Percentiles rank a stretch among this genome's conserved stretches.
phyloP scores from a whole-genome alignment of 2,329 filamentous ascomycete species.

The Colletotrichum zoysiae region DNA sequence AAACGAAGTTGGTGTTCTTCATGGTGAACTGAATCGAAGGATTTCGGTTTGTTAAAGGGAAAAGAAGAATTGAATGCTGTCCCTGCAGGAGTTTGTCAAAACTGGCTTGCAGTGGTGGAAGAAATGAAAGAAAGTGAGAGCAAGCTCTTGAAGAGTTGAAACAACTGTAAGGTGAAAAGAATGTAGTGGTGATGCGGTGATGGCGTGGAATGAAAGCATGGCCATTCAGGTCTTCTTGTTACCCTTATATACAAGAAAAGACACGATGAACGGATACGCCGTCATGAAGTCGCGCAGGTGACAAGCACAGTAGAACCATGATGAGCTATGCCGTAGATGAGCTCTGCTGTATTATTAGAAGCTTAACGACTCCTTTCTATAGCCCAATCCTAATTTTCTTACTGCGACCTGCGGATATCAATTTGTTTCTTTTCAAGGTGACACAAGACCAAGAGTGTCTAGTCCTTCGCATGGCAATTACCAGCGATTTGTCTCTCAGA shows the following conservation, averaged over 20 bases:
- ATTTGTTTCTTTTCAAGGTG: background rate
- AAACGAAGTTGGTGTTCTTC: background rate
- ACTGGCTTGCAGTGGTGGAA: background rate
- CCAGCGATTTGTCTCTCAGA: background rate
- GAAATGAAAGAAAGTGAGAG: background rate
- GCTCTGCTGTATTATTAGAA: background rate
- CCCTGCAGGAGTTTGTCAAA: background rate
- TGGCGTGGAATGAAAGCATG: background rate
- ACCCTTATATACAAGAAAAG: background rate
- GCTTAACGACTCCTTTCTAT: background rate
- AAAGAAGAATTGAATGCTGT: background rate
- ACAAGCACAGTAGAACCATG: background rate
- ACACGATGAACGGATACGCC: background rate
- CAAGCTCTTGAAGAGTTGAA: background rate
- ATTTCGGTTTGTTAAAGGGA: background rate
- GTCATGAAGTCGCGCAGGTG: background rate
- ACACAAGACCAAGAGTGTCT: background rate
- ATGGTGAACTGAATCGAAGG: background rate
- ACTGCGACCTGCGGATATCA: background rate
- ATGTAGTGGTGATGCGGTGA: background rate
- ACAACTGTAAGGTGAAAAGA: background rate
- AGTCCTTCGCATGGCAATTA: background rate
- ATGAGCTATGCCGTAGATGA: background rate
- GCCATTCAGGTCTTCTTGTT: background rate
- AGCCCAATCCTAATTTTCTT: background rate